These are phyloP conservation scores for Cyclotella cryptica DNA, from an alignment of 108 stramenopile species.

Conservation along the genomic window DNA sequence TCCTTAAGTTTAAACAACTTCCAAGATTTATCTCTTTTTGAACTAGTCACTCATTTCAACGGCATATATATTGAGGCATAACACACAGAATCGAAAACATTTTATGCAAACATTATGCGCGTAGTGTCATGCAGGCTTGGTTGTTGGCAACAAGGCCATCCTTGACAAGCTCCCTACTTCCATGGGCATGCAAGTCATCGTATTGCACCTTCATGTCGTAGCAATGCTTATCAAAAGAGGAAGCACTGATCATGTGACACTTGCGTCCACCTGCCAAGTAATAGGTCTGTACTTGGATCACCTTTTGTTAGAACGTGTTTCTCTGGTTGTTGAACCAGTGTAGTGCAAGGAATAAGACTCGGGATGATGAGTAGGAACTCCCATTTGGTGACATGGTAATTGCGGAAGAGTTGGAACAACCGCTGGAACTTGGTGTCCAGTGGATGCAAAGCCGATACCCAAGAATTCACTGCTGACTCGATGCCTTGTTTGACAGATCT, in stretches of 20 bases:
- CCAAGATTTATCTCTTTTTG: too few relatives aligned
- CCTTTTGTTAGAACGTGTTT: conserved; percentile 50
- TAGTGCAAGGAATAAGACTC: conserved; percentile 60
- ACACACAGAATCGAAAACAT: too few relatives aligned
- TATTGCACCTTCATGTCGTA: conserved; percentile 64
- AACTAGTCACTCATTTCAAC: too few relatives aligned
- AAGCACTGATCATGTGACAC: conserved; percentile 76
- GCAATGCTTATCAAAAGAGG: conserved; percentile 77
- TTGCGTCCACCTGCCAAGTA: conserved; percentile 84
- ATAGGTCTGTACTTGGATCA: conserved; percentile 71
- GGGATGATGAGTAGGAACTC: conserved; percentile 3
- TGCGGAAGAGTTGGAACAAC: conserved; percentile 57
- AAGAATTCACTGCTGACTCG: conserved; percentile 52
- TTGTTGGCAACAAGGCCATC: conserved; percentile 56
- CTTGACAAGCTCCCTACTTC: conserved; percentile 63
- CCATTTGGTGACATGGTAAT: conserved; percentile 60
- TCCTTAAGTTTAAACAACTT: too few relatives aligned
- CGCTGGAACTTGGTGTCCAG: conserved; percentile 72
- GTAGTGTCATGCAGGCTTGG: background rate
- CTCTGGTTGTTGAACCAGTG: conserved; percentile 78
- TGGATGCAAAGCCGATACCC: conserved; percentile 75
- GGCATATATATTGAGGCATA: too few relatives aligned
- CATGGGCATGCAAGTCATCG: conserved; percentile 72
- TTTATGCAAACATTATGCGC: too few relatives aligned
- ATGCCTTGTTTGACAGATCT: conserved; percentile 47